Conservation (phyloP, 1,284 basidiomycete species). For the Leccinum ponderosum region DNA sequence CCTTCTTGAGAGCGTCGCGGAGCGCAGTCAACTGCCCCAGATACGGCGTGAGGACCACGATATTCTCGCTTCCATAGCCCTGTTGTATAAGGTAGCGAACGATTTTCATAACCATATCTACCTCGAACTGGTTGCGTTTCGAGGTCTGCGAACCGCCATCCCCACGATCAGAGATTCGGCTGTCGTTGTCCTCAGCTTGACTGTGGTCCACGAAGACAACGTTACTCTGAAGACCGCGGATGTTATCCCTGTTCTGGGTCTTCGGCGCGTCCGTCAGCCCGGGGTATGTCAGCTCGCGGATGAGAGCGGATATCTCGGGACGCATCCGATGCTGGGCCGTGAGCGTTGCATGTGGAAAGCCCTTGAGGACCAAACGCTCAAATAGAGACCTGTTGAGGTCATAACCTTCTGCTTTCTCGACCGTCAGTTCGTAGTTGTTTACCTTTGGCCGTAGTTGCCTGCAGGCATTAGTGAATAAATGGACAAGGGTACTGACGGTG, state of each 20-base stretch:
- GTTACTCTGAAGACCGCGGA: conserved; percentile 55
- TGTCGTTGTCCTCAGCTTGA: conserved; percentile 50
- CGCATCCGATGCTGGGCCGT: conserved; percentile 67
- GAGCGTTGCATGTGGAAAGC: conserved; percentile 59
- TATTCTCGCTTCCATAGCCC: conserved; percentile 57
- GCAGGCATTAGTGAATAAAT: background rate
- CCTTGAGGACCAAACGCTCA: conserved; percentile 59
- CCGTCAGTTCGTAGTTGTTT: conserved; percentile 60
- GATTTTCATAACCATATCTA: conserved; percentile 61
- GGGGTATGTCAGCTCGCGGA: conserved; percentile 63
- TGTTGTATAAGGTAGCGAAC: conserved; percentile 65
- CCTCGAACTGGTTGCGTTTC: conserved; percentile 60
- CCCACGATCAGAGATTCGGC: conserved; percentile 40
- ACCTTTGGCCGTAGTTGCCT: conserved; percentile 72
- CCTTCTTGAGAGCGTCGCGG: conserved; percentile 42
- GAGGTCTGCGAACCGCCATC: conserved; percentile 52
- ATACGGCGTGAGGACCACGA: conserved; percentile 69
- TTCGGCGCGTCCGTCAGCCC: conserved; percentile 55
- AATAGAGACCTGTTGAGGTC: conserved; percentile 66
- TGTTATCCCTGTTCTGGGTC: conserved; percentile 48
- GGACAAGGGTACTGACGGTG: background rate
- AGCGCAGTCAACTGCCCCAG: conserved; percentile 59
- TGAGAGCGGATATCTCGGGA: conserved; percentile 61
- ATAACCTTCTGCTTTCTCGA: conserved; percentile 62
- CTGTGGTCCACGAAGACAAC: conserved; percentile 61